Evolutionary conservation across 805 yeast genomes (phyloP), one percentile per base, ranked within the genome.

Genomic region (Candida parachauliodes): DNA sequence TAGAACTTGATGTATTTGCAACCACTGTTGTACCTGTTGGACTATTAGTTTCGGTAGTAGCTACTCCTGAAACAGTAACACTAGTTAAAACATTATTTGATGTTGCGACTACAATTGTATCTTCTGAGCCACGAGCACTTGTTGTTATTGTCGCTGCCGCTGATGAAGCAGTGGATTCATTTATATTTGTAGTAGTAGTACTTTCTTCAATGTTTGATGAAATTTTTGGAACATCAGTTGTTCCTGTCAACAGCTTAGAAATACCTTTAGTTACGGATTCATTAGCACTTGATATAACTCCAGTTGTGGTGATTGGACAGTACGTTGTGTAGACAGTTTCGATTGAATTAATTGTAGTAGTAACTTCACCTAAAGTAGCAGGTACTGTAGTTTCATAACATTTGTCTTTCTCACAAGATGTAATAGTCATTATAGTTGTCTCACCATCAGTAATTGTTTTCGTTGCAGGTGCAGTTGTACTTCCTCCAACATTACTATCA

Each of bases 381-480:
- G 2, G 31, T 29, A 19, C 28, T 4, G 34, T 31, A n/a, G n/a
- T n/a, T n/a, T n/a, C n/a, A n/a, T 21, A 8, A 10, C 24, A 21
- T 21, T 21, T n/a, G 12, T n/a, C 28, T 6, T 7, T 26, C 12
- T 14, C 28, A 8, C 6, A 11, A n/a, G 12, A 11, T 5, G 33
- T 10, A 27, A 32, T 49, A 18, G 47, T 46, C 15, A 49, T 39
- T 6, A 40, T 26, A 11, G 37, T 36, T n/a, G 52, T 47, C 10
- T 22, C 43, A 28, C 42, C 46, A 8, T 32, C 42, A 16, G 43
- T 42, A 11, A 24, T 36, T 15, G 47, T 37, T 16, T 39, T 37
- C 4, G 41, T 34, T 2, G 52, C 48, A 5, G 42, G 36, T 18
- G 32, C 29, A 3, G 48, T 43, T 8, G 50, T 48, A 19, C 45